Evolutionary conservation across 108 stramenopile genomes (phyloP), one percentile per base, ranked within the genome.

Genomic region (Fistulifera solaris): DNA sequence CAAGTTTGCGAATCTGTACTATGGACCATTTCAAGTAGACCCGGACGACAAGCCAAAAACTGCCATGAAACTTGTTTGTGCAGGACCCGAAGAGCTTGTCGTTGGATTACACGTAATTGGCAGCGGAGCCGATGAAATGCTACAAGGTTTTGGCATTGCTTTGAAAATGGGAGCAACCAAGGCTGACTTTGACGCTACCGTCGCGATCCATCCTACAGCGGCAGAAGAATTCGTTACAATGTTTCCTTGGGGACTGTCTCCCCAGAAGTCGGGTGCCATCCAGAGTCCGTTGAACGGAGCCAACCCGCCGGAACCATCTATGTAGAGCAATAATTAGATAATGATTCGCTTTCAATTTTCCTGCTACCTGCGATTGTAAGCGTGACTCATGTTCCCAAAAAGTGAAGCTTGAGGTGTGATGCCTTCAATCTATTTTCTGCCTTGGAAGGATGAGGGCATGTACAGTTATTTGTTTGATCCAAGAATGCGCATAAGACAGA

Each of bases 141-240:
- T 98, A 28, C 98, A 98, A 59, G 98, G 98, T 18, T 95, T 98
- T 63, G 95, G 78, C 25, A 80, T 98, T 49, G 95, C 95, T 12
- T 72, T 96, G 41, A 96, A 96, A 35, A 94, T 94, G 75, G 94
- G 86, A n/a, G 83, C 83, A 23, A 90, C 95, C 49, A 96, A 98
- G 70, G 87, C 85, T 7, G 97, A 98, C 60, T 93, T 98, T 62
- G 97, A 98, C 63, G 46, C 75, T 1, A 81, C 81, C 46, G 70
- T 98, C 24, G 97, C 94, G 8, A 93, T 98, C 45, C 97, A 98
- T 54, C 97, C 97, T 18, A 98, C 98, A n/a, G 85, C 86, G 17
- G 72, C 84, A 15, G 90, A 93, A 63, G 90, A 93, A 57, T 85
- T 94, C 27, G 93, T 94, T 15, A 97, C 94, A 24, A 79, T 97